Evolutionary conservation across 192 early-diverging fungal genomes (phyloP), one percentile per base, ranked within the genome.

Genomic region (Coemansia sp.): DNA sequence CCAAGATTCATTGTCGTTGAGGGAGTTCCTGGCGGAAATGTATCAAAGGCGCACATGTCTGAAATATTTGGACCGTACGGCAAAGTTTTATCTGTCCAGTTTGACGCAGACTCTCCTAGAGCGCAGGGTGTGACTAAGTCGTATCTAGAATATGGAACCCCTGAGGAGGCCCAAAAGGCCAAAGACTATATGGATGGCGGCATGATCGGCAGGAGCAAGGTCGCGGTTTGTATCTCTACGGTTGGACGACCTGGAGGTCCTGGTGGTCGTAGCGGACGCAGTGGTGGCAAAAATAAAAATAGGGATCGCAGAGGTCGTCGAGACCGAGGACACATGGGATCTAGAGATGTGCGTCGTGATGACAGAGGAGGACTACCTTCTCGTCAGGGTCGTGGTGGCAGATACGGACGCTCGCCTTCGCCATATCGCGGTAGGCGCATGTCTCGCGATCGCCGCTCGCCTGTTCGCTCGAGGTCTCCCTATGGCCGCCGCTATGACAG

Each of bases 131-230:
- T 15, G 22, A 46, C 31, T 24, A 20, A 39, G 12, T 63, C 33
- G 2, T 78, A 61, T 29, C 13, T 60, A 5, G 49, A 69, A 5
- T 5, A 46, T 27, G 71, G 36, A 11, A 40, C 61, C 1, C 58
- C 36, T 2, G 68, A 62, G 16, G 40, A n/a, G 0, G 72, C 66
- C 10, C 58, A 69, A 12, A 65, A 73, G 47, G 74, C 79, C 3
- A 29, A 27, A 22, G 79, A 81, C 15, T 64, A 76, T 38, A 76
- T 81, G 79, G 65, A 81, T 27, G 79, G 79, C 18, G 79, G 63
- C 13, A 50, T 69, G 63, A 73, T 81, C 44, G 68, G 67, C 24
- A 43, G 43, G 8, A 52, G n/a, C 3, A 69, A 24, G 15, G 43
- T 81, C 15, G 12, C 53, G 20, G 70, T 60, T 5, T 5, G 3